phyloP scores from a whole-genome alignment of 495 filamentous ascomycete species.

The Choiromyces venosus region DNA sequence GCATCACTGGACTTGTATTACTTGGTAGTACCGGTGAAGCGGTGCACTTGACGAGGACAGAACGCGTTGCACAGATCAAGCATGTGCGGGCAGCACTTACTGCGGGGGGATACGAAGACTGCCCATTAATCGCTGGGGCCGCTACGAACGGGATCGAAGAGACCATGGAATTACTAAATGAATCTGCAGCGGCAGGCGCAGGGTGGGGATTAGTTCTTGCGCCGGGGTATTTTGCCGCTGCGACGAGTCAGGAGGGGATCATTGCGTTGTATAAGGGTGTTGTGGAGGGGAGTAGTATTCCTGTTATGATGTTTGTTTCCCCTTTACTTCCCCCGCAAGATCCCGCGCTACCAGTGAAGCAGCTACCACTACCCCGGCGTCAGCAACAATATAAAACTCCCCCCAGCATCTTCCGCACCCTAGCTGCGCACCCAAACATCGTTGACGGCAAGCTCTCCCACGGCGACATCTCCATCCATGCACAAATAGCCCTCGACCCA shows the following conservation, averaged over 20 bases:
- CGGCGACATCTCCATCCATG: constrained; percentile 57
- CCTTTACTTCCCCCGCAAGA: constrained; percentile 3
- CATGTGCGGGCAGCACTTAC: constrained; percentile 52
- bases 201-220: constrained; percentile 59
- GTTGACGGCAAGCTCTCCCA: constrained; percentile 66
- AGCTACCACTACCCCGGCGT: constrained; percentile 65
- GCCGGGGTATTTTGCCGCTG: constrained; percentile 55
- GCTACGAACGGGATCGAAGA: constrained; percentile 60
- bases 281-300: constrained; percentile 51
- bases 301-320: constrained; percentile 50
- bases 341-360: background rate
- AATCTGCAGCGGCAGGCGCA: constrained; percentile 55
- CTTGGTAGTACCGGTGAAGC: constrained; percentile 67
- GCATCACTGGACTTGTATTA: constrained; percentile 60
- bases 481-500: constrained; percentile 54
- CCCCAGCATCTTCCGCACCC: constrained; percentile 51
- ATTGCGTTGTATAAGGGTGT: constrained; percentile 53
- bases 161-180: constrained; percentile 54
- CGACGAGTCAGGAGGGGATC: constrained; percentile 49
- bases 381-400: constrained; percentile 53
- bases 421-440: constrained; percentile 56
- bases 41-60: constrained; percentile 56
- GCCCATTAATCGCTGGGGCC: constrained; percentile 64
- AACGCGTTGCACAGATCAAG: constrained; percentile 55
- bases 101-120: constrained; percentile 54